phyloP scores from a whole-genome alignment of 2,329 filamentous ascomycete genomes.

The Madurella mycetomatis region DNA sequence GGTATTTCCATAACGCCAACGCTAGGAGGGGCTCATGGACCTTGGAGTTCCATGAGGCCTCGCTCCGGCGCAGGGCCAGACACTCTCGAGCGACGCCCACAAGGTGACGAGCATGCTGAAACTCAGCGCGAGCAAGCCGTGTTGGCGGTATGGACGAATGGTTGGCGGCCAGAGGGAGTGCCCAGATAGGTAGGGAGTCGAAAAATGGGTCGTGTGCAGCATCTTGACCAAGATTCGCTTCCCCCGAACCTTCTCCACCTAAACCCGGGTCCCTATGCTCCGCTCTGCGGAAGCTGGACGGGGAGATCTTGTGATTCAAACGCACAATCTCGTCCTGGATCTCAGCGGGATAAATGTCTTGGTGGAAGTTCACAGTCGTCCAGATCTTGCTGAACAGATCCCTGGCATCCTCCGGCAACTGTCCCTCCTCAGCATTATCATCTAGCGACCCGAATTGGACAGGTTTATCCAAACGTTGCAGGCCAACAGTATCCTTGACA shows the following conservation, averaged over 20 bases:
- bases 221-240: not conserved
- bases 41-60: slow-evolving; percentile 14
- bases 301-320: not conserved
- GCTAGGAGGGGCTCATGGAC: slow-evolving; percentile 8
- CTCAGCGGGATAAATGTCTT: slow-evolving; percentile 12
- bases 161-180: slow-evolving; percentile 3
- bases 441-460: slow-evolving; percentile 9
- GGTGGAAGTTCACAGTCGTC: not conserved
- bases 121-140: slow-evolving; percentile 11
- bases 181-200: slow-evolving; percentile 11
- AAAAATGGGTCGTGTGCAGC: not conserved
- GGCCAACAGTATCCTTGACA: slow-evolving; percentile 5
- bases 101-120: slow-evolving; percentile 6
- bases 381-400: not conserved
- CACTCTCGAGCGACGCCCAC: slow-evolving; percentile 4
- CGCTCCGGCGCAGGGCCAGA: slow-evolving; percentile 5
- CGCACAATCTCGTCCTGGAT: slow-evolving; percentile 8
- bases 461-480: slow-evolving; percentile 9
- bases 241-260: too few species aligned
- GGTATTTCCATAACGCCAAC: slow-evolving; percentile 4
- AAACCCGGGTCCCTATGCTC: too few species aligned
- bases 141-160: not conserved
- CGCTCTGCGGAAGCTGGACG: too few species aligned
- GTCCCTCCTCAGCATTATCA: not conserved
- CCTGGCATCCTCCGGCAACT: slow-evolving; percentile 6